Percentiles rank a stretch among this genome's conserved stretches.
Conservation (phyloP, 805 yeast species). For the Wickerhamomyces subpelliculosus region DNA sequence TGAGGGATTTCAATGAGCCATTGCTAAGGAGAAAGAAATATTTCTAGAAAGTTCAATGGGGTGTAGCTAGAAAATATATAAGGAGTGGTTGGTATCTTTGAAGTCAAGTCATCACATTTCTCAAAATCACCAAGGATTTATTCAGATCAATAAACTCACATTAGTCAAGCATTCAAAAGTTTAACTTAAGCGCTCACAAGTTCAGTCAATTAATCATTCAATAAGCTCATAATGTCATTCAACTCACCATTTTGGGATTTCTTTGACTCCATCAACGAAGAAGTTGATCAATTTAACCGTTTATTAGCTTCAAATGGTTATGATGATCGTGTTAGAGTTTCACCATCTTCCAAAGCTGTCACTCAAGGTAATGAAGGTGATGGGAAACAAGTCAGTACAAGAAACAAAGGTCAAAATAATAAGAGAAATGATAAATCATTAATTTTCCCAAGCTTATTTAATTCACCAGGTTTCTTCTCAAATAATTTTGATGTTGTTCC, state of each 20-base stretch:
- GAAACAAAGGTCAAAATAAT: not conserved
- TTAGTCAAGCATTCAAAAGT: no score
- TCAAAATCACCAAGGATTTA: no score
- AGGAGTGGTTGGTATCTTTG: no score
- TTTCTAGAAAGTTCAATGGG: no score
- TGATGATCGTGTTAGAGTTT: slow-evolving; percentile 15
- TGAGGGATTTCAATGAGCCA: no score
- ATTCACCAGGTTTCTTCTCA: slow-evolving; percentile 19
- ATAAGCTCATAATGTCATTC: slow-evolving; percentile 29
- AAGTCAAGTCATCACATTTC: no score
- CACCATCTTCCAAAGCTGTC: slow-evolving; percentile 11
- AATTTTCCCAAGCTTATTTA: slow-evolving; percentile 19
- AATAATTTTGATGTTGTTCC: slow-evolving; percentile 25
- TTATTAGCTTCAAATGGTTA: slow-evolving; percentile 24
- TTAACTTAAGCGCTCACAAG: no score
- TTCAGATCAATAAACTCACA: no score
- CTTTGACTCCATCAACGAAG: slow-evolving; percentile 35
- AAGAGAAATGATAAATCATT: slow-evolving; percentile 4
- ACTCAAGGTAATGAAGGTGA: slow-evolving; percentile 1
- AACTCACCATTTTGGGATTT: slow-evolving; percentile 37
- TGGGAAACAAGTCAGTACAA: slow-evolving; percentile 3
- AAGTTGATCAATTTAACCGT: slow-evolving; percentile 32
- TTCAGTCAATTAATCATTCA: no score
- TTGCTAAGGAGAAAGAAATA: no score
- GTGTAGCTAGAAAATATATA: no score